phyloP scores from a whole-genome alignment of 225 moss, liverwort and hornwort species.

The Polytrichum formosum region DNA sequence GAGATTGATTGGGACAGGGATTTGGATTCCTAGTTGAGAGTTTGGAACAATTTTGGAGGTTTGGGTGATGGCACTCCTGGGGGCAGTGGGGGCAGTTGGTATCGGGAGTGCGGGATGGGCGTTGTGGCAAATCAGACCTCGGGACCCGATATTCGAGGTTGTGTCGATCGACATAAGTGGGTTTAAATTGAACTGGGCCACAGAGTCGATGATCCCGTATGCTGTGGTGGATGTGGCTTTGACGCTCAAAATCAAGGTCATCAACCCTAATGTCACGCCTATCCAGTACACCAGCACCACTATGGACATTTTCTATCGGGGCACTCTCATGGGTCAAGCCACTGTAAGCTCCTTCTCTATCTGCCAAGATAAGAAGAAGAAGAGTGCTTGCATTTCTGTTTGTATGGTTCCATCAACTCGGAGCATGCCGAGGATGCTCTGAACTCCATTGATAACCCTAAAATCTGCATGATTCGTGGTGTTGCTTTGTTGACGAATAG shows the following conservation, averaged over 20 bases:
- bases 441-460: too few relatives aligned
- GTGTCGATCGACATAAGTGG: conserved; percentile 66
- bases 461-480: too few relatives aligned
- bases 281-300: conserved; percentile 86
- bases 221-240: conserved; percentile 89
- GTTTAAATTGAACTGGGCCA: conserved; percentile 69
- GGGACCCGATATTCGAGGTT: conserved; percentile 81
- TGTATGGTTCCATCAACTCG: too few relatives aligned
- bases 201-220: conserved; percentile 56
- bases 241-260: conserved; percentile 69
- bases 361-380: too few relatives aligned
- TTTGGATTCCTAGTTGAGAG: too few relatives aligned
- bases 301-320: conserved; percentile 89
- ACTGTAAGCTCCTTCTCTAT: conserved; percentile 27
- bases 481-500: too few relatives aligned
- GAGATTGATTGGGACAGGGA: background rate
- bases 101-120: conserved; percentile 52
- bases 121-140: conserved; percentile 63
- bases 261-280: conserved; percentile 75
- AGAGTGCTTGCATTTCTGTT: too few relatives aligned
- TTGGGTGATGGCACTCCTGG: conserved; percentile 48
- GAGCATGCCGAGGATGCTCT: too few relatives aligned
- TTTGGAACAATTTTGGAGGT: too few relatives aligned
- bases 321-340: conserved; percentile 72
- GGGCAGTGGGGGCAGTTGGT: conserved; percentile 33